Evolutionary conservation across 306 rosid genomes (phyloP).

Genomic region (Castanospermum australe): DNA sequence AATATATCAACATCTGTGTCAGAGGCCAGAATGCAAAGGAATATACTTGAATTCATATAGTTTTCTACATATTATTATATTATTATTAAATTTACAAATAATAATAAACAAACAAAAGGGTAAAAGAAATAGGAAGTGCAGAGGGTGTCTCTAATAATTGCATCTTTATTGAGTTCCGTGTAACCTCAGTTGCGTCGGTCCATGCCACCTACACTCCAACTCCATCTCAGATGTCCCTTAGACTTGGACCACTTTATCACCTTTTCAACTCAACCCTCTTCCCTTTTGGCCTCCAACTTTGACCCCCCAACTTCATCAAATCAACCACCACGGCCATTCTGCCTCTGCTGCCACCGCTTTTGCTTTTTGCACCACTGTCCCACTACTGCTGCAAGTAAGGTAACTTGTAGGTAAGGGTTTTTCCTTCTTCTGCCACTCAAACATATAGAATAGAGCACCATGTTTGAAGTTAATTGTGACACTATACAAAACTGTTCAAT

Average conservation of each 20-base stretch:
- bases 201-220: slow-evolving; percentile 23
- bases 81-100: too few species aligned
- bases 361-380: slow-evolving; percentile 14
- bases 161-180: slow-evolving; percentile 80
- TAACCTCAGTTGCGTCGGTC: slow-evolving; percentile 21
- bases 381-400: slow-evolving; percentile 5
- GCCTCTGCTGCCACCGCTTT: background rate
- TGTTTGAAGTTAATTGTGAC: slow-evolving; percentile 5
- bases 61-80: too few species aligned
- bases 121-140: background rate
- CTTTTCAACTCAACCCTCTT: background rate
- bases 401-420: background rate
- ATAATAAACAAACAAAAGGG: background rate
- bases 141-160: slow-evolving; percentile 46
- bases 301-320: slow-evolving; percentile 15
- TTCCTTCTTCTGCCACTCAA: too few species aligned
- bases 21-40: too few species aligned
- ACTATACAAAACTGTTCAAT: background rate
- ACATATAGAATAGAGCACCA: background rate
- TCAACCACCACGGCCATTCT: slow-evolving; percentile 19
- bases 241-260: slow-evolving; percentile 32
- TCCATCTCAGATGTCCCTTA: slow-evolving; percentile 32
- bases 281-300: slow-evolving; percentile 11
- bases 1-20: too few species aligned
- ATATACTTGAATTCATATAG: too few species aligned